Percentiles rank a stretch among this genome's conserved stretches.
Conservation (phyloP, 2,329 filamentous ascomycete species). For the Periconia digitata region DNA sequence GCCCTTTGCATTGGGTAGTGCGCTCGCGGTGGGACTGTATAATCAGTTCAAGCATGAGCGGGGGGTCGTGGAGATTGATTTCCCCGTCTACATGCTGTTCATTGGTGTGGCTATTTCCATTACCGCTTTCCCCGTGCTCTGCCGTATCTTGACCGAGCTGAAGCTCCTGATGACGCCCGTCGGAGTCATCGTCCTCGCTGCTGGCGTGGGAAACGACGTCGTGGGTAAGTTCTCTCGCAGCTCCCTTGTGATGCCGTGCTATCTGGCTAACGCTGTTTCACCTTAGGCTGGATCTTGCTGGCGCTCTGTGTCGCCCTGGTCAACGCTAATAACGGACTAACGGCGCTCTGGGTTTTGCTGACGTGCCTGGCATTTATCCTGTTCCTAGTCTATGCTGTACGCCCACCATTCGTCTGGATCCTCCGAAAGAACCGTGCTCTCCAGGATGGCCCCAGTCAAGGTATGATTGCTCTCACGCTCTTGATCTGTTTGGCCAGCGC, state of each 20-base stretch:
- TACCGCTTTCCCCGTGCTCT: conserved; percentile 87
- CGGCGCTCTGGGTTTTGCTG: conserved; percentile 82
- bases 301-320: conserved; percentile 92
- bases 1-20: conserved; percentile 80
- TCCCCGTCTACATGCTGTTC: conserved; percentile 71
- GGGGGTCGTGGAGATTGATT: conserved; percentile 59
- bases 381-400: conserved; percentile 71
- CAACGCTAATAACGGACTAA: conserved; percentile 79
- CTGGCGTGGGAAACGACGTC: conserved; percentile 91
- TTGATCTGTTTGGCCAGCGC: conserved; percentile 76
- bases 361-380: conserved; percentile 73
- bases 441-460: conserved; percentile 84
- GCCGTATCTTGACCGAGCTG: conserved; percentile 87
- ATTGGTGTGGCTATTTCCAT: conserved; percentile 93
- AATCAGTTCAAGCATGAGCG: conserved; percentile 66
- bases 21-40: conserved; percentile 79
- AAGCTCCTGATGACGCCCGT: conserved; percentile 82
- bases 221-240: conserved; percentile 51
- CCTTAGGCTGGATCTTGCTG: conserved; percentile 78
- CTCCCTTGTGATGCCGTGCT: not conserved
- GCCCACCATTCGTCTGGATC: conserved; percentile 73
- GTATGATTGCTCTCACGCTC: conserved; percentile 79
- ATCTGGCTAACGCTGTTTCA: conserved; percentile 8
- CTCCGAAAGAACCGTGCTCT: conserved; percentile 74
- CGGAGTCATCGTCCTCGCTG: conserved; percentile 84